Evolutionary conservation across 345 rosid genomes (phyloP), one percentile per base, ranked within the genome.

Genomic region (Gossypium longicalyx): DNA sequence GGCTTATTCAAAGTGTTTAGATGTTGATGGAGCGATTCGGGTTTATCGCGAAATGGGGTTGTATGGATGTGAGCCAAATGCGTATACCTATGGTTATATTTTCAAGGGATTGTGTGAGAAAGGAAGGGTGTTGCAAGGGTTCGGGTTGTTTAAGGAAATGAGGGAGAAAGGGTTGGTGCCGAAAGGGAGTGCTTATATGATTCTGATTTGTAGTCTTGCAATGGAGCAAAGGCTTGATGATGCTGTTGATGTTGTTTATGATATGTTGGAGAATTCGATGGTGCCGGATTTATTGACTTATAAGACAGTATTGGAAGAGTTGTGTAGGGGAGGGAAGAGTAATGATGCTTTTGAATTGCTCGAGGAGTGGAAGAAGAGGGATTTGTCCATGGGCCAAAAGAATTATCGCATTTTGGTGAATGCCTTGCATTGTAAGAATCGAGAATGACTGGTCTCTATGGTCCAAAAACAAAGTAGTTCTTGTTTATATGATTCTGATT

Each of bases 61-160:
- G 70, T 94, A 94, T 47, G 97, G 97, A 9, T 89, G 93, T 25
- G 90, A 86, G 72, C 91, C 98, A 0, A 92, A 92, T 83, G 83
- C 81, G 0, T 94, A 80, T 61, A 83, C 92, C 0, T 94, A 87
- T 82, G 79, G 93, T 68, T 92, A 92, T 77, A 75, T 94, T 0
- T 85, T 86, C 3, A 89, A 89, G 60, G 98, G 98, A 61, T 78
- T 88, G 82, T 92, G 97, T 72, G 98, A 91, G 86, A 91, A 91
- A 80, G 97, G 91, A 23, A 89, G 84, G 74, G 74, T 84, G 12
- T 82, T 52, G 11, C 86, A 87, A 74, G 99, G 97, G 73, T 88
- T 91, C 20, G 89, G 84, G 80, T 86, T 92, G 83, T 94, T 84
- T 60, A 84, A 85, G 82, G 98, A 94, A 76, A 91, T 89, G 98